These are phyloP conservation scores for Fusarium praegraminearum DNA, from an alignment of 2,329 filamentous ascomycete species.

Conservation along the genomic window DNA sequence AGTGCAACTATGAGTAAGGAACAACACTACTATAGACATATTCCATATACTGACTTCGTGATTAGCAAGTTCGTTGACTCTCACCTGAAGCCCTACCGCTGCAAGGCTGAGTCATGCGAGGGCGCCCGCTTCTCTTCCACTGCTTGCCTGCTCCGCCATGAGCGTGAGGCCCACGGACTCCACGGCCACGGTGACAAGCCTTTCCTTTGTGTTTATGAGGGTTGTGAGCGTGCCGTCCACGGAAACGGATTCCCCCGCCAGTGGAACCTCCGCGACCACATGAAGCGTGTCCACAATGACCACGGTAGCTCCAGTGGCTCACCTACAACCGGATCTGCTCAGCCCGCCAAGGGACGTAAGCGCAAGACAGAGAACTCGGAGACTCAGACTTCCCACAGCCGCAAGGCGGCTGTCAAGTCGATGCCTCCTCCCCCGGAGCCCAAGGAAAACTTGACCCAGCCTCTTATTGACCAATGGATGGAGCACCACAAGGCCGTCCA, in stretches of 20 bases:
- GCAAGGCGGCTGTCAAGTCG: conserved; percentile 63
- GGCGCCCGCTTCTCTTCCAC: conserved; percentile 94
- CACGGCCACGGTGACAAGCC: conserved; percentile 95
- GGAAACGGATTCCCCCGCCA: conserved; percentile 93
- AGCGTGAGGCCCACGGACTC: conserved; percentile 95
- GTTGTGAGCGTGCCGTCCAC: conserved; percentile 83
- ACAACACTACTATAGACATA: conserved; percentile 27
- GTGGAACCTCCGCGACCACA: conserved; percentile 97
- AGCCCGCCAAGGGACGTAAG: conserved; percentile 65
- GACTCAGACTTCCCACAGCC: conserved; percentile 54
- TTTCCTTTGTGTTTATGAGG: conserved; percentile 87
- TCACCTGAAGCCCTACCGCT: conserved; percentile 95
- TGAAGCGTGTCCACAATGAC: conserved; percentile 90
- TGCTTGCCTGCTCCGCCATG: conserved; percentile 92
- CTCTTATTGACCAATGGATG: conserved; percentile 67
- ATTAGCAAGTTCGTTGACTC: conserved; percentile 97
- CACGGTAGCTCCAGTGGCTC: conserved; percentile 60
- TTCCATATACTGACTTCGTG: conserved; percentile 40
- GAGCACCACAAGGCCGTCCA: conserved; percentile 74
- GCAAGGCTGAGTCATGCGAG: conserved; percentile 86
- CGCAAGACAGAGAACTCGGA: conserved; percentile 67
- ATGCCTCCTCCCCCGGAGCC: conserved; percentile 50
- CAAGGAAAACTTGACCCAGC: conserved; percentile 52
- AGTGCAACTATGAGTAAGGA: conserved; percentile 98
- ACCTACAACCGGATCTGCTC: conserved; percentile 52